Evolutionary conservation across 2,329 filamentous ascomycete genomes (phyloP).

Genomic region (Proliferodiscus dingleyae): DNA sequence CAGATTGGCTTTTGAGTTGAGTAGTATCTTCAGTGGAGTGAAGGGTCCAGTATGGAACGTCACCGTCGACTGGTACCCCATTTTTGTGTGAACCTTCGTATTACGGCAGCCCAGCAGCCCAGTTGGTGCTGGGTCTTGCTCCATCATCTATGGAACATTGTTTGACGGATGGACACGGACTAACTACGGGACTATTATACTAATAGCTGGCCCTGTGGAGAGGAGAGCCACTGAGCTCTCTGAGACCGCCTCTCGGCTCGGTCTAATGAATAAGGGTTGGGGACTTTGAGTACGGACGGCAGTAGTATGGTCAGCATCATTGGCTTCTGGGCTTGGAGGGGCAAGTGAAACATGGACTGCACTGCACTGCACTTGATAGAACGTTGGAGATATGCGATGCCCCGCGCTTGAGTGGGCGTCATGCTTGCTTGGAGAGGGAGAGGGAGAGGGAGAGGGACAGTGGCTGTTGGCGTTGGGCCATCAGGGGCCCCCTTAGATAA

Average conservation of each 20-base stretch:
- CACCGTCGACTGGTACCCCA: slow-evolving; percentile 5
- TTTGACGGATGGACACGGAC: not conserved
- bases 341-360: too few species aligned
- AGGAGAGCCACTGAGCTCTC: not conserved
- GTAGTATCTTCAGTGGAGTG: not conserved
- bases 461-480: not conserved
- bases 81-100: slow-evolving; percentile 3
- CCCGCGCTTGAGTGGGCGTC: too few species aligned
- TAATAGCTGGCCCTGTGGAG: not conserved
- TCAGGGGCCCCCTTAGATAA: not conserved
- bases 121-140: not conserved
- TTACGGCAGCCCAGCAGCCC: not conserved
- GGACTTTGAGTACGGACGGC: too few species aligned
- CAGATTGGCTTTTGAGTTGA: not conserved
- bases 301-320: too few species aligned
- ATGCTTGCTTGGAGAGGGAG: too few species aligned
- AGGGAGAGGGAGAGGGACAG: too few species aligned
- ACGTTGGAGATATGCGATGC: too few species aligned
- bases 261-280: not conserved
- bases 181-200: not conserved
- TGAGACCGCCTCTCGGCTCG: not conserved
- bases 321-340: too few species aligned
- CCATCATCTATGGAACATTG: not conserved
- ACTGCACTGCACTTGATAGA: too few species aligned
- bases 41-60: slow-evolving; percentile 11